A percentile compares a stretch with the other conserved stretches of the same genome.
These are phyloP conservation scores for Penicillium canescens DNA, from an alignment of 495 filamentous ascomycete species.

Conservation along the genomic window DNA sequence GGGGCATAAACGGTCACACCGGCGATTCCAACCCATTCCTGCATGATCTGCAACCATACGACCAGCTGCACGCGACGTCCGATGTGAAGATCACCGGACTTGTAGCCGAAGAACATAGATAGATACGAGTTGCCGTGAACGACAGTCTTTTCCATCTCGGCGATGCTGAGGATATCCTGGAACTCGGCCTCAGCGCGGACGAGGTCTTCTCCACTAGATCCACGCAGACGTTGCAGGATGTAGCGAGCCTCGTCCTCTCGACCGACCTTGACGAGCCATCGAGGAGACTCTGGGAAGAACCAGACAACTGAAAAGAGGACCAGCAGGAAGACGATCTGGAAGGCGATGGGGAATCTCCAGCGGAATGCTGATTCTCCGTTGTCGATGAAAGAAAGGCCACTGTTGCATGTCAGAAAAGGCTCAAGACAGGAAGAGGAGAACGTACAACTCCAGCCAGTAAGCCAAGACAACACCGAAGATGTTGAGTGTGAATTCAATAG, in stretches of 20 bases:
- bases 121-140: constrained; percentile 55
- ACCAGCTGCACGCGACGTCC: constrained; percentile 67
- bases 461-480: constrained; percentile 74
- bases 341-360: constrained; percentile 72
- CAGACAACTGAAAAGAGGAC: constrained; percentile 49
- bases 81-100: constrained; percentile 63
- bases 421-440: constrained; percentile 1
- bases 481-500: constrained; percentile 73
- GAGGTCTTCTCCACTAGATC: constrained; percentile 53
- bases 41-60: constrained; percentile 72
- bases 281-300: constrained; percentile 67
- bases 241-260: constrained; percentile 62
- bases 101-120: constrained; percentile 64
- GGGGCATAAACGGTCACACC: constrained; percentile 69
- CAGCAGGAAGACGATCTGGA: constrained; percentile 68
- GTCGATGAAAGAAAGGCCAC: constrained; percentile 59
- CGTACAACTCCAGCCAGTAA: constrained; percentile 71
- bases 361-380: constrained; percentile 54
- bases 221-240: constrained; percentile 62
- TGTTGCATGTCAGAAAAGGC: constrained; percentile 17
- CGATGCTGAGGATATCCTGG: constrained; percentile 60
- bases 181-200: constrained; percentile 61
- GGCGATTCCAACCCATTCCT: constrained; percentile 73
- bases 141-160: constrained; percentile 55
- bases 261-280: constrained; percentile 64